A percentile compares a stretch with the other conserved stretches of the same genome.
These are phyloP conservation scores for Ophiobolus disseminans DNA, from an alignment of 2,329 filamentous ascomycete species.

Conservation along the genomic window DNA sequence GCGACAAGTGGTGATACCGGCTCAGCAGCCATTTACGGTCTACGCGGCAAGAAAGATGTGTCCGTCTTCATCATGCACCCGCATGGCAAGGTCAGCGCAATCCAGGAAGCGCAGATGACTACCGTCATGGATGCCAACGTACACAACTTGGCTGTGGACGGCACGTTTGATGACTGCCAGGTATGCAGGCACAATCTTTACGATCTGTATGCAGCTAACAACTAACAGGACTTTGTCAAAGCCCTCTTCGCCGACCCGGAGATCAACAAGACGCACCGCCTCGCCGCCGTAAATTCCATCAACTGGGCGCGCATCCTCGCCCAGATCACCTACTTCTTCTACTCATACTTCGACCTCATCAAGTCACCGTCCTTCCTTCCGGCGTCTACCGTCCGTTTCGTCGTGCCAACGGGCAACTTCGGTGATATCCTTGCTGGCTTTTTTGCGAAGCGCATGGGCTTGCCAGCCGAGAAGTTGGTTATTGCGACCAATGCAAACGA, in stretches of 20 bases:
- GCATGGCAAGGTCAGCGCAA: slow-evolving; percentile 85
- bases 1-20: slow-evolving; percentile 69
- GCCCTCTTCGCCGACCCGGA: slow-evolving; percentile 85
- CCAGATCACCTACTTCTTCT: slow-evolving; percentile 97
- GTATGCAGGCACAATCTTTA: slow-evolving; percentile 47
- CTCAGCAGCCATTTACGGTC: slow-evolving; percentile 93
- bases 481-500: slow-evolving; percentile 98
- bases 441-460: slow-evolving; percentile 88
- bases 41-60: slow-evolving; percentile 95
- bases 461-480: slow-evolving; percentile 86
- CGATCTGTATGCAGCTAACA: slow-evolving; percentile 27
- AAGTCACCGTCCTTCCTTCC: slow-evolving; percentile 66
- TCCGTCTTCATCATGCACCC: slow-evolving; percentile 95
- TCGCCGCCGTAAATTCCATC: slow-evolving; percentile 95
- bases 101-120: slow-evolving; percentile 98
- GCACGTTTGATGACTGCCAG: slow-evolving; percentile 96
- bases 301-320: slow-evolving; percentile 95
- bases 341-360: slow-evolving; percentile 85
- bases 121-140: slow-evolving; percentile 90
- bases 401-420: slow-evolving; percentile 96
- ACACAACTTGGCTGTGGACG: slow-evolving; percentile 87
- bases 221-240: slow-evolving; percentile 83
- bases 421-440: slow-evolving; percentile 93
- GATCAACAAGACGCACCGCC: slow-evolving; percentile 80
- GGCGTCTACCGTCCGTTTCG: slow-evolving; percentile 74